phyloP scores from a whole-genome alignment of 1,139 yeast genomes.

The Pichiaceae sp. region DNA sequence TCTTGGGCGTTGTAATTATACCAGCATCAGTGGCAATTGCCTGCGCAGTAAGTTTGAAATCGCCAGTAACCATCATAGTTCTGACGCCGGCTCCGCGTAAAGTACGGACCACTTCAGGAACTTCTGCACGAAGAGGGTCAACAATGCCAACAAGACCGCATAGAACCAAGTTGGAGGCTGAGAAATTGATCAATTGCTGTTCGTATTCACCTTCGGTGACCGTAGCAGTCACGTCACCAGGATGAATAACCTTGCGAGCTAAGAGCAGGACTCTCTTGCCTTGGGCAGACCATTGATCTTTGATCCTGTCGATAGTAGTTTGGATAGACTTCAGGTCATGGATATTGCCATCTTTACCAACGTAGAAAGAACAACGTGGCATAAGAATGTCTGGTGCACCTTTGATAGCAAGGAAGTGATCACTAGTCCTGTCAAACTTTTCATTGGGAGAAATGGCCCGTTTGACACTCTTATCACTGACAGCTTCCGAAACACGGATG shows the following conservation, averaged over 20 bases:
- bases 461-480: background rate
- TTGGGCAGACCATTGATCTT: constrained; percentile 2
- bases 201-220: background rate
- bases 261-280: constrained; percentile 13
- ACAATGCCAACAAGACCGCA: constrained; percentile 41
- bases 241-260: constrained; percentile 14
- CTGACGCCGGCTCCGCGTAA: constrained; percentile 42
- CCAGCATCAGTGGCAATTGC: constrained; percentile 42
- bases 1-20: constrained; percentile 24
- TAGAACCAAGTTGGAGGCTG: constrained; percentile 19
- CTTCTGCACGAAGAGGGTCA: constrained; percentile 43
- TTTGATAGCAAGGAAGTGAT: background rate
- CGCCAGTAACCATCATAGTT: constrained; percentile 44
- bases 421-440: background rate
- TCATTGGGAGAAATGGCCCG: background rate
- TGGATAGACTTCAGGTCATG: constrained; percentile 3
- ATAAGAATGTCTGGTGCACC: background rate
- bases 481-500: background rate
- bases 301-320: constrained; percentile 2
- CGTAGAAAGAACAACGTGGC: background rate
- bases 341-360: background rate
- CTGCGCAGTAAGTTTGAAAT: constrained; percentile 43
- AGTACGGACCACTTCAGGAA: constrained; percentile 30
- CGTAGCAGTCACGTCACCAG: constrained; percentile 3
- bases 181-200: background rate